These are phyloP conservation scores for Somion occarium DNA, from an alignment of 1,284 basidiomycete species.

Conservation along the genomic window DNA sequence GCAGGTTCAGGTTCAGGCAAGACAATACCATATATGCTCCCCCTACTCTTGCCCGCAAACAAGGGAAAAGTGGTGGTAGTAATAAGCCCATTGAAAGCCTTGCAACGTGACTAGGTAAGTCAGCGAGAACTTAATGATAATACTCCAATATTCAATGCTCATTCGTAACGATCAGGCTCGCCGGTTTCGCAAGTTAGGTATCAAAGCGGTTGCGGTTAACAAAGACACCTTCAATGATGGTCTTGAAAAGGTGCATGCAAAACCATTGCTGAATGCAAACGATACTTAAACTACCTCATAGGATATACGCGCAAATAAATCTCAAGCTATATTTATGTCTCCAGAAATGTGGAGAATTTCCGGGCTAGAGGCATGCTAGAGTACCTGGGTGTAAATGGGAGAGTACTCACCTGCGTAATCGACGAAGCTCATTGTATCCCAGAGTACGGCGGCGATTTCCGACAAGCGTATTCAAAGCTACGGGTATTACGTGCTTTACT, in stretches of 20 bases:
- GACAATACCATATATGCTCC: constrained; percentile 32
- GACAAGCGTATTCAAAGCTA: constrained; percentile 15
- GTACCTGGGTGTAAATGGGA: background rate
- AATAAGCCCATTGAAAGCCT: constrained; percentile 30
- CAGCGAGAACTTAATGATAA: no score
- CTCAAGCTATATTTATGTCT: constrained; percentile 27
- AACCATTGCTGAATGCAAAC: background rate
- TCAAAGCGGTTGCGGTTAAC: constrained; percentile 28
- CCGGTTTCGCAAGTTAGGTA: constrained; percentile 23
- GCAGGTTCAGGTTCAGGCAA: constrained; percentile 33
- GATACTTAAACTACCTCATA: constrained; percentile 3
- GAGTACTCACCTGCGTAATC: constrained; percentile 24
- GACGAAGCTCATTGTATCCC: constrained; percentile 31
- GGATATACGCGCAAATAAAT: constrained; percentile 17
- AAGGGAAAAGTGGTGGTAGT: constrained; percentile 19
- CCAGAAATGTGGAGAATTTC: constrained; percentile 33
- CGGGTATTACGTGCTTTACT: constrained; percentile 13
- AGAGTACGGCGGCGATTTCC: constrained; percentile 24
- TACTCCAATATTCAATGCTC: no score
- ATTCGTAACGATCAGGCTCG: constrained; percentile 15
- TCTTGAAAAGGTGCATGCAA: constrained; percentile 18
- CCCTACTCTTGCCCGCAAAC: constrained; percentile 19
- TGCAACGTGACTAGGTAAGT: constrained; percentile 23
- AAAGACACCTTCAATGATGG: constrained; percentile 22
- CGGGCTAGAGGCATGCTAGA: constrained; percentile 8